Evolutionary conservation across 106 monocot species (phyloP).

Genomic region (Xerophyta viscosa): DNA sequence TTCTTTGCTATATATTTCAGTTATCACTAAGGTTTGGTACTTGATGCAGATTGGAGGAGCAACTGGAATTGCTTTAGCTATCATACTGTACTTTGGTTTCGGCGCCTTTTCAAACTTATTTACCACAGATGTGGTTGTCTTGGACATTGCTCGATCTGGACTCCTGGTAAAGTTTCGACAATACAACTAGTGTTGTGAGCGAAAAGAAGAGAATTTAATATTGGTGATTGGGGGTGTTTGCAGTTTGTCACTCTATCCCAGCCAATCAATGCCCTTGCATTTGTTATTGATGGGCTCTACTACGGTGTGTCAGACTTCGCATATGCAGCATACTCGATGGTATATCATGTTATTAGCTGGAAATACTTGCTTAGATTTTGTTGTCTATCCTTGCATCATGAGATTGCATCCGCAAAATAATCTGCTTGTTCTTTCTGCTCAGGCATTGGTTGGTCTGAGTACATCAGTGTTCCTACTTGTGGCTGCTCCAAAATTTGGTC

Average conservation of each 20-base stretch:
- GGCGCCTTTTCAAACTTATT: constrained; percentile 56
- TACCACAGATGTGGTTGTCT: constrained; percentile 65
- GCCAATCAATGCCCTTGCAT: constrained; percentile 89
- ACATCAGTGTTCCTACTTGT: constrained; percentile 56
- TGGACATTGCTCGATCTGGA: constrained; percentile 72
- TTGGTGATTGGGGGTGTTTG: constrained; percentile 3
- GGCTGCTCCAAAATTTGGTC: constrained; percentile 54
- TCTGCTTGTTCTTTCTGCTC: neutral
- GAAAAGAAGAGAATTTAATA: neutral
- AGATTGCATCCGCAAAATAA: neutral
- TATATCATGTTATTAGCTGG: constrained; percentile 9
- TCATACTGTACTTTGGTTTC: constrained; percentile 66
- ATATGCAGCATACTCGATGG: constrained; percentile 94
- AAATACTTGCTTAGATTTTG: neutral
- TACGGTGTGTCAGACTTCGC: constrained; percentile 95
- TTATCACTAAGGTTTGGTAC: neutral
- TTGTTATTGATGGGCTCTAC: constrained; percentile 92
- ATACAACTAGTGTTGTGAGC: neutral
- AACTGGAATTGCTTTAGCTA: constrained; percentile 50
- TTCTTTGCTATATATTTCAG: too few relatives aligned
- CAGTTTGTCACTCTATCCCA: constrained; percentile 94
- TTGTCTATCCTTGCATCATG: neutral
- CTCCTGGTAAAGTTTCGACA: constrained; percentile 42
- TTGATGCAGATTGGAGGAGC: constrained; percentile 52
- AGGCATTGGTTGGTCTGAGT: constrained; percentile 58